Conservation (phyloP, 2,329 filamentous ascomycete genomes). For the Aureobasidium subglaciale region DNA sequence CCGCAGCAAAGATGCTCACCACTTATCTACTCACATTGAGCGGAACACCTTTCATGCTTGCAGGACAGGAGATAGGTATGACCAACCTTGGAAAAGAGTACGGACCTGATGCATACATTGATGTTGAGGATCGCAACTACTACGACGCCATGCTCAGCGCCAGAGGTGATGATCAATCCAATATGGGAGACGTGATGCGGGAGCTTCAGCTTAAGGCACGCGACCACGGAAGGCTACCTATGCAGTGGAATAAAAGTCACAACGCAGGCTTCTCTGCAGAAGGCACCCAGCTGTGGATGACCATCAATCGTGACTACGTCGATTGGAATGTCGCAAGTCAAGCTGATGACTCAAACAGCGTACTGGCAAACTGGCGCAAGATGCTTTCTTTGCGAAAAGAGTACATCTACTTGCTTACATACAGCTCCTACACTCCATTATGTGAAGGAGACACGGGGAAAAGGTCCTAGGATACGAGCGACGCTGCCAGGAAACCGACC, state of each 20-base stretch:
- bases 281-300: slow-evolving; percentile 58
- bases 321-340: slow-evolving; percentile 55
- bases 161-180: slow-evolving; percentile 27
- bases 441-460: slow-evolving; percentile 19
- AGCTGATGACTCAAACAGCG: slow-evolving; percentile 38
- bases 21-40: slow-evolving; percentile 18
- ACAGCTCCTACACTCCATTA: slow-evolving; percentile 20
- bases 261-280: slow-evolving; percentile 58
- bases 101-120: slow-evolving; percentile 40
- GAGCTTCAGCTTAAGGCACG: slow-evolving; percentile 48
- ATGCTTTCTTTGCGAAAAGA: slow-evolving; percentile 21
- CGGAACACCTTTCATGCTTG: slow-evolving; percentile 54
- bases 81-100: slow-evolving; percentile 51
- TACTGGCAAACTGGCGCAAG: slow-evolving; percentile 53
- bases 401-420: slow-evolving; percentile 21
- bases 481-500: slow-evolving; percentile 28
- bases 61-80: slow-evolving; percentile 61
- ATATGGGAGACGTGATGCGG: slow-evolving; percentile 17
- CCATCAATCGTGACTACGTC: slow-evolving; percentile 54
- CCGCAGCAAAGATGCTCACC: slow-evolving; percentile 49
- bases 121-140: slow-evolving; percentile 45
- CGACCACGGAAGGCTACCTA: slow-evolving; percentile 62
- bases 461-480: slow-evolving; percentile 24
- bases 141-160: slow-evolving; percentile 40
- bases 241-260: slow-evolving; percentile 55